Evolutionary conservation across 2,329 filamentous ascomycete genomes (phyloP), one percentile per base, ranked within the genome.

Genomic region (Cladophialophora immunda): DNA sequence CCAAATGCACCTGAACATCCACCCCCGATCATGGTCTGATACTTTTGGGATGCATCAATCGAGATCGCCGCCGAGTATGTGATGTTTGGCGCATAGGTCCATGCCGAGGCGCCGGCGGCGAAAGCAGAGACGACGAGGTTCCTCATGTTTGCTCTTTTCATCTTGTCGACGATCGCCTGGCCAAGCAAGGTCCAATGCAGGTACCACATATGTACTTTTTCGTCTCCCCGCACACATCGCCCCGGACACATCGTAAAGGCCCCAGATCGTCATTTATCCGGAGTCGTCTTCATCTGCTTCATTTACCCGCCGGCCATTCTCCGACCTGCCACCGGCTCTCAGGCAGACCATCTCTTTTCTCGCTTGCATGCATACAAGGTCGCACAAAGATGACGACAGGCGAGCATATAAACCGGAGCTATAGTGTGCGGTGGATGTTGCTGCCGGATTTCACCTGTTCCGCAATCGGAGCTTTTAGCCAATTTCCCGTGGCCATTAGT

Each of bases 1-100:
- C 65, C 65, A 41, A 67, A 67, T 52, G 65, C 65, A 30, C 62
- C 55, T 29, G 65, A 67, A 34, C 60, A 60, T n/a, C 65, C 65
- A 38, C 60, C 60, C 9, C 65, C 65, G 13, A 64, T 57, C 59
- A 67, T 67, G 27, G 59, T 66, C 59, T 66, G 64, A 36, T 66
- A 66, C 19, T 22, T 66, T 41, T 66, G 64, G 32, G 34, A 32
- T 17, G 59, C 54, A 60, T 66, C 56, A 41, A 66, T 38, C 22
- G 63, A 61, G 38, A 65, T 61, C 5, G 57, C 34, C 17, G 63
- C 63, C 47, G 63, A 65, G 38, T 55, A 60, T 1, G 63, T 61
- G 27, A 36, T 65, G 53, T 61, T 61, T 9, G 57, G 32, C 9
- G 63, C 17, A 25, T 65, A 65, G 50, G 30, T 65, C 63, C 63